Evolutionary conservation across 306 rosid species (phyloP).

Genomic region (Leucaena leucocephala): DNA sequence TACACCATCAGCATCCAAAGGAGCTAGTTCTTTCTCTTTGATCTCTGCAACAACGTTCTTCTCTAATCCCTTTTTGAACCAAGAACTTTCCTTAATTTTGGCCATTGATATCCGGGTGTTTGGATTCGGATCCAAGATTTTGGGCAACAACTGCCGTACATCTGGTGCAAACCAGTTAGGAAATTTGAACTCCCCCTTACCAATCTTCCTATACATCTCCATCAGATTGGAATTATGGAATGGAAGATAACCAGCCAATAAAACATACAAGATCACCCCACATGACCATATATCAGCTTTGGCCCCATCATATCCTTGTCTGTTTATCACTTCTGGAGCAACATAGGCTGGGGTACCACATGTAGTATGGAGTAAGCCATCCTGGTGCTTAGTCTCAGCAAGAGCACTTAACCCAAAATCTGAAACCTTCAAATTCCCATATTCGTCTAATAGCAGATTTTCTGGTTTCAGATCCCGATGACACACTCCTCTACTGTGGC

Average conservation of each 20-base stretch:
- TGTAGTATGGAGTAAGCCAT: conserved; percentile 93
- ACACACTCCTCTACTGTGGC: conserved; percentile 86
- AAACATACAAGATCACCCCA: conserved; percentile 89
- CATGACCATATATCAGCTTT: conserved; percentile 99
- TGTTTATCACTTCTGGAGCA: conserved; percentile 87
- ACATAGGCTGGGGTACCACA: conserved; percentile 99
- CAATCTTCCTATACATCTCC: conserved; percentile 91
- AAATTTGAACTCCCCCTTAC: conserved; percentile 71
- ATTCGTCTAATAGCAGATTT: conserved; percentile 87
- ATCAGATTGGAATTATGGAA: conserved; percentile 85
- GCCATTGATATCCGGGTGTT: conserved; percentile 73
- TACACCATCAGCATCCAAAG: conserved; percentile 51
- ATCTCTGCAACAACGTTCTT: conserved; percentile 39
- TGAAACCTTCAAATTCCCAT: conserved; percentile 86
- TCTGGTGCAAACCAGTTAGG: conserved; percentile 91
- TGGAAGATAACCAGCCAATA: conserved; percentile 92
- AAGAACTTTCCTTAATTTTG: conserved; percentile 65
- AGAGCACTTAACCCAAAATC: conserved; percentile 95
- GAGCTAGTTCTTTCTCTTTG: conserved; percentile 39
- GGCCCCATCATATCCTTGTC: conserved; percentile 86
- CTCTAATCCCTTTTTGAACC: conserved; percentile 71
- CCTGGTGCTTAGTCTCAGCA: conserved; percentile 72
- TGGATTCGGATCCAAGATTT: conserved; percentile 83
- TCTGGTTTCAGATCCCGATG: conserved; percentile 97
- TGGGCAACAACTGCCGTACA: conserved; percentile 68